Evolutionary conservation across 2,329 filamentous ascomycete species (phyloP).

Genomic region (Scedosporium apiospermum): DNA sequence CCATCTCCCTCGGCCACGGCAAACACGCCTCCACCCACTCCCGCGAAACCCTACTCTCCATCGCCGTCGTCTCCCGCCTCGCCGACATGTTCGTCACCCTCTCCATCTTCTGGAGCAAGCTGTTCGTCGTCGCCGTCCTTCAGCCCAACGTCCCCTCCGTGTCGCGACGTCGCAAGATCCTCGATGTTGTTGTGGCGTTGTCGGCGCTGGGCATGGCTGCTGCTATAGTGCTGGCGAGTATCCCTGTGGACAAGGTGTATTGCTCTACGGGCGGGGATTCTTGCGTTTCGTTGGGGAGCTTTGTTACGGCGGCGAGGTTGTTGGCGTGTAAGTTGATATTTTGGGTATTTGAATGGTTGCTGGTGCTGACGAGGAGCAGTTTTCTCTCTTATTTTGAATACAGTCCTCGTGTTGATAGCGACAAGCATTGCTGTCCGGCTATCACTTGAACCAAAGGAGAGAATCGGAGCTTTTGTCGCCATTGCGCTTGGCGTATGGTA

Average conservation of each 20-base stretch:
- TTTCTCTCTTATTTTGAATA: background rate
- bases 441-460: background rate
- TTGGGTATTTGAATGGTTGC: background rate
- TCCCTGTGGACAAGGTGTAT: conserved; percentile 1
- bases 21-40: background rate
- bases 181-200: background rate
- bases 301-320: background rate
- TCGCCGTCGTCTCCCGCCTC: background rate
- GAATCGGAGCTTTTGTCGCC: background rate
- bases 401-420: background rate
- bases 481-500: background rate
- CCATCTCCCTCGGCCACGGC: conserved; percentile 1
- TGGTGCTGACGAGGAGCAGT: background rate
- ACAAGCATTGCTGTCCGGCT: background rate
- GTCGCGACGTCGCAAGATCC: background rate
- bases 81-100: conserved; percentile 4
- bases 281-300: background rate
- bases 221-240: background rate
- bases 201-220: background rate
- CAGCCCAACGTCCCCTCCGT: background rate
- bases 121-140: background rate
- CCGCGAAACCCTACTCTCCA: background rate
- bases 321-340: background rate
- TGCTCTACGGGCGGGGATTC: background rate
- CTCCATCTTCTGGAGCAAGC: conserved; percentile 3